Conservation (phyloP, 2,329 filamentous ascomycete species). For the Aspergillus latus region DNA sequence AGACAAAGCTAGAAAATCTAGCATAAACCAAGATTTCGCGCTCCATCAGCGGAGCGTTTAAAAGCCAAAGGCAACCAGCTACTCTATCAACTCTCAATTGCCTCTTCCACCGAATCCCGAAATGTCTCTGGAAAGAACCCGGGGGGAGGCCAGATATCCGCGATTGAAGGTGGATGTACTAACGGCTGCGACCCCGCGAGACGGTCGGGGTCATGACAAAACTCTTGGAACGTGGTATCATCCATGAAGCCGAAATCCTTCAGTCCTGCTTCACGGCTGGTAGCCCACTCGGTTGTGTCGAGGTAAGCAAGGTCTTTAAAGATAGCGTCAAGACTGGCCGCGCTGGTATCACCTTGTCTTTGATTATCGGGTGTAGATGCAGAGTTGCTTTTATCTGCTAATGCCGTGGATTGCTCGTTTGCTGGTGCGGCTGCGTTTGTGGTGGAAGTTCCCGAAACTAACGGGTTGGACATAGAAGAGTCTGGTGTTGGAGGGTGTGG, state of each 20-base stretch:
- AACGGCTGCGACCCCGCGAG: conserved; percentile 37
- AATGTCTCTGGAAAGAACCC: conserved; percentile 45
- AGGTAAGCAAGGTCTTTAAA: conserved; percentile 49
- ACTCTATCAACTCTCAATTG: conserved; percentile 16
- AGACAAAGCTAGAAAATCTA: neutral
- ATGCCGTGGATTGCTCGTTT: conserved; percentile 19
- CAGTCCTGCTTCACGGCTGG: conserved; percentile 41
- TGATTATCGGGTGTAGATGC: conserved; percentile 3
- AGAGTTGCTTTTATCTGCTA: conserved; percentile 9
- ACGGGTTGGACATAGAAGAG: conserved; percentile 31
- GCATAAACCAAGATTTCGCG: neutral
- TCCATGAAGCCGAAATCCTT: conserved; percentile 48
- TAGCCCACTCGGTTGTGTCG: conserved; percentile 47
- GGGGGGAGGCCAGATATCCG: conserved; percentile 45
- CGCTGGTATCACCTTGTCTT: conserved; percentile 10
- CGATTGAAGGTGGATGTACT: conserved; percentile 41
- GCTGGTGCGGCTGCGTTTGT: neutral
- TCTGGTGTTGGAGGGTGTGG: conserved; percentile 35
- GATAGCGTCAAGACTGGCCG: conserved; percentile 43
- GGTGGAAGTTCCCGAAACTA: conserved; percentile 17
- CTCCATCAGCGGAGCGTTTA: neutral
- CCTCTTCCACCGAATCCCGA: conserved; percentile 27
- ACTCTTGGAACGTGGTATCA: conserved; percentile 45
- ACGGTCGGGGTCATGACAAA: conserved; percentile 47
- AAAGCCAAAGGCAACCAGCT: neutral